phyloP scores from a whole-genome alignment of 306 rosid genomes.

The Gastrolobium bilobum region DNA sequence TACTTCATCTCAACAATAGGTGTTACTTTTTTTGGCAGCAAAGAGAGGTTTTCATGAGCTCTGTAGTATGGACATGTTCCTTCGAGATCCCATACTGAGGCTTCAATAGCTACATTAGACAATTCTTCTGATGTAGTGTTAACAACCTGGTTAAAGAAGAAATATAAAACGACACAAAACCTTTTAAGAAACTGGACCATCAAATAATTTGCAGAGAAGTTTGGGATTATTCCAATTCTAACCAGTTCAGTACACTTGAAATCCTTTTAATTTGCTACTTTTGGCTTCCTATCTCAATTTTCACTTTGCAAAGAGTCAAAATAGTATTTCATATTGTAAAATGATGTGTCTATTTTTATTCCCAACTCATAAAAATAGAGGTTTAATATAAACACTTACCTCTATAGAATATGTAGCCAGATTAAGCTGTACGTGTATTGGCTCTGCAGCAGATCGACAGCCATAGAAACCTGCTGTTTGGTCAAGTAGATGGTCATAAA shows the following conservation, averaged over 20 bases:
- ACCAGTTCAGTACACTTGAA: slow-evolving; percentile 13
- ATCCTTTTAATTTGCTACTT: slow-evolving; percentile 13
- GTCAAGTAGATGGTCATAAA: slow-evolving; percentile 93
- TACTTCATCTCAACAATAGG: slow-evolving; percentile 81
- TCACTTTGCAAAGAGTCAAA: neutral
- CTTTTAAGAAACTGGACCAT: slow-evolving; percentile 21
- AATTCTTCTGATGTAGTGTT: slow-evolving; percentile 81
- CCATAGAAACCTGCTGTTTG: slow-evolving; percentile 96
- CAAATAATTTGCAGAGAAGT: slow-evolving; percentile 16
- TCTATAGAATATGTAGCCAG: slow-evolving; percentile 75
- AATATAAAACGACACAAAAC: slow-evolving; percentile 46
- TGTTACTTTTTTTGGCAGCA: slow-evolving; percentile 51
- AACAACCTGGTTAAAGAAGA: slow-evolving; percentile 70
- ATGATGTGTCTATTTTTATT: slow-evolving; percentile 19
- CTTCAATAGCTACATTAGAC: slow-evolving; percentile 80
- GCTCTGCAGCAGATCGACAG: slow-evolving; percentile 90
- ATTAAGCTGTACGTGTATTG: slow-evolving; percentile 92
- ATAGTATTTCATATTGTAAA: neutral
- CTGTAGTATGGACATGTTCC: slow-evolving; percentile 80
- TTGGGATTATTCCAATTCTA: slow-evolving; percentile 4
- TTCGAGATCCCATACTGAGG: slow-evolving; percentile 92
- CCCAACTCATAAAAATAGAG: slow-evolving; percentile 27
- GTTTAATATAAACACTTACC: slow-evolving; percentile 54
- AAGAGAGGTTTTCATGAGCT: slow-evolving; percentile 54
- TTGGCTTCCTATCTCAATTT: slow-evolving; percentile 32